phyloP scores from a whole-genome alignment of 306 rosid genomes.

The Cicer cuneatum region DNA sequence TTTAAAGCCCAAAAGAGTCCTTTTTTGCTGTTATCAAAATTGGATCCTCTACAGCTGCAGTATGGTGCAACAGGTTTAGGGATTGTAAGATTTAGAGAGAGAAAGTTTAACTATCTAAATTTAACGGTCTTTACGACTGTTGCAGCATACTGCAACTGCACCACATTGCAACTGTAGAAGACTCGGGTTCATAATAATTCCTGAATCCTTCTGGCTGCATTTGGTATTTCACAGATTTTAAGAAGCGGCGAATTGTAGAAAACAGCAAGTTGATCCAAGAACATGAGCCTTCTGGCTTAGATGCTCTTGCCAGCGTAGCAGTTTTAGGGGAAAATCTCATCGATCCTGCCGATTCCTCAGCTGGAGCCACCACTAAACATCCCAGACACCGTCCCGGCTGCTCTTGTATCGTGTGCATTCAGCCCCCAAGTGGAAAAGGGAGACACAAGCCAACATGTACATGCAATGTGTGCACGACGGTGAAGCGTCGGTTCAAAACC shows the following conservation, averaged over 20 bases:
- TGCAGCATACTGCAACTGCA: too few relatives aligned
- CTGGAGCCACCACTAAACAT: constrained; percentile 85
- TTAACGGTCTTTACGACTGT: too few relatives aligned
- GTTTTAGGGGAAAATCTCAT: constrained; percentile 73
- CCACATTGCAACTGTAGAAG: too few relatives aligned
- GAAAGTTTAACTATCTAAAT: too few relatives aligned
- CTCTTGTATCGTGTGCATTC: constrained; percentile 93
- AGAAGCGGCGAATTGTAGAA: constrained; percentile 63
- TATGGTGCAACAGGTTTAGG: too few relatives aligned
- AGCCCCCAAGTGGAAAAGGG: constrained; percentile 98
- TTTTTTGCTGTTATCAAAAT: too few relatives aligned
- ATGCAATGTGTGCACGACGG: constrained; percentile 92
- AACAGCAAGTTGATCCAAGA: constrained; percentile 55
- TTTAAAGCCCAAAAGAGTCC: too few relatives aligned
- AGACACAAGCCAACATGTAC: constrained; percentile 85
- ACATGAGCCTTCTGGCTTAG: constrained; percentile 76
- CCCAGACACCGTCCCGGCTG: constrained; percentile 96
- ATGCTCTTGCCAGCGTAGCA: constrained; percentile 93
- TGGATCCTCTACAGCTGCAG: too few relatives aligned
- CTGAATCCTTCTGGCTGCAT: constrained; percentile 34
- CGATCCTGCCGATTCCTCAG: constrained; percentile 60
- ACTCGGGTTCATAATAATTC: too few relatives aligned
- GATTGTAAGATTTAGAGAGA: too few relatives aligned
- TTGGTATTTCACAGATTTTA: constrained; percentile 57
- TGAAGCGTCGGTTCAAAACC: constrained; percentile 94